Percentiles rank a stretch among this genome's conserved stretches.
These are phyloP conservation scores for Panellus pusillus DNA, from an alignment of 768 basidiomycete genomes.

Conservation along the genomic window DNA sequence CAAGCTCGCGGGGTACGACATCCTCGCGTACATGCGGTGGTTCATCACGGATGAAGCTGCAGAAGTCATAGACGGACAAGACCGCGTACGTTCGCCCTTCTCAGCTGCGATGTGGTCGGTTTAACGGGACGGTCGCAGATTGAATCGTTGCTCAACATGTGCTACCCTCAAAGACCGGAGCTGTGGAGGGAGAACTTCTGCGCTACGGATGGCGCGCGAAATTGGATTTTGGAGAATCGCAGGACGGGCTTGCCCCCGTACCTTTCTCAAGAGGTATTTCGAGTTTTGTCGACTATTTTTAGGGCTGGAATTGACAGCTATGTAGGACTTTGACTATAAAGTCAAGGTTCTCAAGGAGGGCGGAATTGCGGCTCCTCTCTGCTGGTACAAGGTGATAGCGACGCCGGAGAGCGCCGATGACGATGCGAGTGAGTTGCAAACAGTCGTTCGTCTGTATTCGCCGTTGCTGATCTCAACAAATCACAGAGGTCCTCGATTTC, in stretches of 20 bases:
- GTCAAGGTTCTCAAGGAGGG: slow-evolving; percentile 20
- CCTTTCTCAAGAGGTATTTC: slow-evolving; percentile 30
- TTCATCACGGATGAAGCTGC: slow-evolving; percentile 30
- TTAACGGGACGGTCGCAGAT: slow-evolving; percentile 23
- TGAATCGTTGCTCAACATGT: slow-evolving; percentile 38
- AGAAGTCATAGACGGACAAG: slow-evolving; percentile 31
- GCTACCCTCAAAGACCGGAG: slow-evolving; percentile 34
- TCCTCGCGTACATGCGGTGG: slow-evolving; percentile 4
- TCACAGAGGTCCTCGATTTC: not conserved
- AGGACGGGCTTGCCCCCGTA: slow-evolving; percentile 30
- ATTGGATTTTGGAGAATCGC: slow-evolving; percentile 34
- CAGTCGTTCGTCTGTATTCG: not conserved
- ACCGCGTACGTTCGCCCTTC: slow-evolving; percentile 26
- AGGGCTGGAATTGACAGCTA: slow-evolving; percentile 27
- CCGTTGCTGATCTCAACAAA: not conserved
- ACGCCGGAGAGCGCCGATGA: slow-evolving; percentile 31
- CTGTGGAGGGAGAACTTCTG: slow-evolving; percentile 36
- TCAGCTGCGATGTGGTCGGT: not conserved
- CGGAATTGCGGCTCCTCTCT: slow-evolving; percentile 33
- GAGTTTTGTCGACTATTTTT: not conserved
- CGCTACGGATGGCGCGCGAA: slow-evolving; percentile 36
- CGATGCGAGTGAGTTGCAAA: slow-evolving; percentile 29
- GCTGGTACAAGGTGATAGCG: slow-evolving; percentile 36
- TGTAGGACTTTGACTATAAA: slow-evolving; percentile 6
- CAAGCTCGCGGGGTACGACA: slow-evolving; percentile 2